Conservation (phyloP, 2,329 filamentous ascomycete genomes). For the Botryotinia narcissicola region DNA sequence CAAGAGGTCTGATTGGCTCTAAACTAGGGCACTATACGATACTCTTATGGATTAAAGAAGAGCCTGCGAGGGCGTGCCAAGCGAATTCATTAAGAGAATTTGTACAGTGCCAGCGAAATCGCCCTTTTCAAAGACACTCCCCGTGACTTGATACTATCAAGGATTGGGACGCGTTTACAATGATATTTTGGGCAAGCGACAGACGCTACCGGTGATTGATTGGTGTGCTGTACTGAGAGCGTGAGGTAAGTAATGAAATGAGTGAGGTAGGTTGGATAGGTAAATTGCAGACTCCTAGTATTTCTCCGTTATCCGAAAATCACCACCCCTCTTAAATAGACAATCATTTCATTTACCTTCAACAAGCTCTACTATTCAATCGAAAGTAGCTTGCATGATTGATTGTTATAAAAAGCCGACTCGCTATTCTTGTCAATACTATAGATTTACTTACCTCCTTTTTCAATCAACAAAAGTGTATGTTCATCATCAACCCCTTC, state of each 20-base stretch:
- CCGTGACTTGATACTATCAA: background rate
- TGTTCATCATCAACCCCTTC: background rate
- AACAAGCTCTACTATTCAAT: background rate
- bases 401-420: background rate
- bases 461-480: background rate
- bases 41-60: background rate
- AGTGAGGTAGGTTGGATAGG: background rate
- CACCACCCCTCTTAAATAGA: background rate
- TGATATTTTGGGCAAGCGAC: background rate
- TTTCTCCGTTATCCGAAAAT: background rate
- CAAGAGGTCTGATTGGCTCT: constrained; percentile 12
- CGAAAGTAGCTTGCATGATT: background rate
- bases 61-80: background rate
- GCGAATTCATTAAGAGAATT: no score
- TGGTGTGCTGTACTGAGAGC: background rate
- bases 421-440: background rate
- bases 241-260: background rate
- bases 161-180: background rate
- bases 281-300: background rate
- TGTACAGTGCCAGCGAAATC: background rate
- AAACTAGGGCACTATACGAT: background rate
- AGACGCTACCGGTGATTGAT: background rate
- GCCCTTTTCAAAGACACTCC: background rate
- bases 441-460: background rate
- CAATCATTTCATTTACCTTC: background rate